Percentiles rank a stretch among this genome's conserved stretches.
Conservation (phyloP, 2,329 filamentous ascomycete species). For the Alternaria sp. region DNA sequence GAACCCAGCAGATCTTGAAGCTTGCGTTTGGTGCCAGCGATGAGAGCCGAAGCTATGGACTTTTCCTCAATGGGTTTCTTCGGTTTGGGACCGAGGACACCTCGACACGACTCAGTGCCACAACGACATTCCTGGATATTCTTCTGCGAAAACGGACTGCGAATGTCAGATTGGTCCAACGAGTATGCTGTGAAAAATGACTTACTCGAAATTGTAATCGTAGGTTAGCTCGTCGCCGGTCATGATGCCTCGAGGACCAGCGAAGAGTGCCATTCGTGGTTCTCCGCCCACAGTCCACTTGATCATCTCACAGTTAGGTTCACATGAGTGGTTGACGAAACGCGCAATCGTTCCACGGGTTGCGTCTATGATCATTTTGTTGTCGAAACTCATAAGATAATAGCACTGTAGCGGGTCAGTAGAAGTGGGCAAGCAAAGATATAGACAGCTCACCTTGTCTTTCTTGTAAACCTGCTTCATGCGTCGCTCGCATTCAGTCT, state of each 20-base stretch:
- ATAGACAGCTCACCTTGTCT: constrained; percentile 73
- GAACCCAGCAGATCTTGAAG: constrained; percentile 40
- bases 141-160: constrained; percentile 60
- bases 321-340: constrained; percentile 98
- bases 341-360: constrained; percentile 95
- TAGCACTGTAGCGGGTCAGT: constrained; percentile 73
- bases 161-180: constrained; percentile 14
- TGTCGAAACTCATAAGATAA: constrained; percentile 98
- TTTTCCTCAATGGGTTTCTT: constrained; percentile 56
- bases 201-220: constrained; percentile 80
- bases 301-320: constrained; percentile 96
- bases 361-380: constrained; percentile 98
- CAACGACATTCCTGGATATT: constrained; percentile 72
- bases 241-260: constrained; percentile 87
- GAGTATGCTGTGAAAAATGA: constrained; percentile 10
- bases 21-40: constrained; percentile 49
- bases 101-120: constrained; percentile 68
- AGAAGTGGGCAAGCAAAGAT: neutral
- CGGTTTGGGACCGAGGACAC: constrained; percentile 66
- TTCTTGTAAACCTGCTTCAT: constrained; percentile 96
- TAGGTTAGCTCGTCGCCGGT: constrained; percentile 97
- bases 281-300: constrained; percentile 96
- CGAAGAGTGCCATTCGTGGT: constrained; percentile 95
- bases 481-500: constrained; percentile 88
- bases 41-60: constrained; percentile 38